Evolutionary conservation across 331 rosid genomes (phyloP), one percentile per base, ranked within the genome.

Genomic region (Acacia pycnantha): DNA sequence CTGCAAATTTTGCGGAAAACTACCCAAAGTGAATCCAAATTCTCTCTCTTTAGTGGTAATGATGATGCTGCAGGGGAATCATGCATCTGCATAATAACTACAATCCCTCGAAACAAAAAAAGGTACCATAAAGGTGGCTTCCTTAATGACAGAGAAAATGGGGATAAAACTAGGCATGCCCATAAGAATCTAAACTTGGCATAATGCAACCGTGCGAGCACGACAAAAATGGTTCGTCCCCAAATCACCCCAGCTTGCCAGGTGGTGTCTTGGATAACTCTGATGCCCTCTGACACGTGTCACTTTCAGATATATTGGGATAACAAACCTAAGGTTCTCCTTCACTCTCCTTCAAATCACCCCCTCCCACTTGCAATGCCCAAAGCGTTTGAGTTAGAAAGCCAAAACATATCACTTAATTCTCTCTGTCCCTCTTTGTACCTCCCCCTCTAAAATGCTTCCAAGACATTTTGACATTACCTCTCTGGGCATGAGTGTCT

Each of bases 401-500:
- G 64, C 24, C 75, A 82, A 79, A 79, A 46, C n/a, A 59, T 61
- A 22, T 13, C 21, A 88, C 72, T 85, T 80, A 85, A 87, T 79
- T 86, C 81, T 84, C 35, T 76, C 5, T 79, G 69, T 64, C 77
- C 37, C 61, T 68, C 70, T 82, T 48, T 72, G 16, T 50, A 62
- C 31, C 77, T 4, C 58, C 29, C 64, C 29, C 78, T 8, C 58
- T 46, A 40, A 85, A 82, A 86, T 85, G 77, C 54, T 81, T 85
- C 73, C 79, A 82, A 77, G 37, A 77, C 77, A 72, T 41, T 66
- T 78, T 68, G 74, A 80, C 82, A 87, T 68, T 88, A 95, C 99
- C 98, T 95, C 99, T 90, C 98, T 93, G 31, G 99, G 98, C 98
- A 92, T 95, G 54, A 95, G 93, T 44, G 98, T 90, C 94, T 88